phyloP scores from a whole-genome alignment of 805 yeast species.

The Spathaspora girioi region DNA sequence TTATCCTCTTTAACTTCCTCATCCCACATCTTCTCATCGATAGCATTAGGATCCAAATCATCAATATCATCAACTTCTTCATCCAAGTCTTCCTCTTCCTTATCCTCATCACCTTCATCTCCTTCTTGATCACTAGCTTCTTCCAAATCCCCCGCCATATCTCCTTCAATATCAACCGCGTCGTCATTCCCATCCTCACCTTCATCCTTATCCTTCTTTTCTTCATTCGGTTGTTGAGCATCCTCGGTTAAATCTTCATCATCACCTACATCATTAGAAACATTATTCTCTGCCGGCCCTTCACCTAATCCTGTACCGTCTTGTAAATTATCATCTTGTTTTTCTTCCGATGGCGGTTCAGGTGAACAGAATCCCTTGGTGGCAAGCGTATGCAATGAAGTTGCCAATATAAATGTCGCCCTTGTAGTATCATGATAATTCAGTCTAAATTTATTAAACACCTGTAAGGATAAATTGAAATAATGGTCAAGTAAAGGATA shows the following conservation, averaged over 20 bases:
- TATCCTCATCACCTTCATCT: conserved; percentile 50
- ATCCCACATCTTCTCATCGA: conserved; percentile 98
- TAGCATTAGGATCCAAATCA: conserved; percentile 88
- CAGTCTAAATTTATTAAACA: conserved; percentile 42
- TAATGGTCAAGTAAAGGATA: conserved; percentile 66
- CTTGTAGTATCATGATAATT: conserved; percentile 55
- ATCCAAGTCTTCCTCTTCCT: conserved; percentile 64
- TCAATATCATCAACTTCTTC: conserved; percentile 88
- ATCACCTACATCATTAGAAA: conserved; percentile 82
- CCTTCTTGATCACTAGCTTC: conserved; percentile 68
- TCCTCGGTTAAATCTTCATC: conserved; percentile 85
- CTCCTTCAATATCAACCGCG: conserved; percentile 94
- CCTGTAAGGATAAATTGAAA: conserved; percentile 38
- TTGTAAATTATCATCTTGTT: conserved; percentile 54
- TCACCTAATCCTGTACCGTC: conserved; percentile 94
- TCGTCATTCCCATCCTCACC: conserved; percentile 64
- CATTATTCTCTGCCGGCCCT: conserved; percentile 81
- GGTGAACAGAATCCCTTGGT: conserved; percentile 92
- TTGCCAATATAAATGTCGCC: conserved; percentile 58
- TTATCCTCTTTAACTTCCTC: conserved; percentile 76
- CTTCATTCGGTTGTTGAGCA: conserved; percentile 75
- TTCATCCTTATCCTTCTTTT: conserved; percentile 55
- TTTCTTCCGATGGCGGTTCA: conserved; percentile 65
- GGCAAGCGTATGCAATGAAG: conserved; percentile 57
- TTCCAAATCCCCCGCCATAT: conserved; percentile 92